Evolutionary conservation across 805 yeast genomes (phyloP), one percentile per base, ranked within the genome.

Genomic region (Sugiyamaella floridensis): DNA sequence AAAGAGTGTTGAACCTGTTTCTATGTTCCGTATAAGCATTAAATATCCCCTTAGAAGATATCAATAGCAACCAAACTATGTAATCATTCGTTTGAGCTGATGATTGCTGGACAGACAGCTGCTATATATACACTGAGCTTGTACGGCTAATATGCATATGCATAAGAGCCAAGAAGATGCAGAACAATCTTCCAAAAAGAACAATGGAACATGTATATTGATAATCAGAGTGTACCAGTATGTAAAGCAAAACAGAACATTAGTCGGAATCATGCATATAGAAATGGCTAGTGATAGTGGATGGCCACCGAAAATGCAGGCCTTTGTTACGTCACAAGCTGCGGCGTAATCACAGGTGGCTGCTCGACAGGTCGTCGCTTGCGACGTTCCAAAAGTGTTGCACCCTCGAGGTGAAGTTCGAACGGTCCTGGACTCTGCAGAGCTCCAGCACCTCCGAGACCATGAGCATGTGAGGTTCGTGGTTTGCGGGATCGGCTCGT

Each of bases 361-460:
- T 14, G n/a, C 4, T 11, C 37, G 37, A 8, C 34, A 29, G 37
- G 37, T 10, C 37, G 37, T 10, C 54, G 42, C 41, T 55, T 57
- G 37, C 89, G 71, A 51, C 89, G 71, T 45, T 81, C 77, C 40
- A 85, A 68, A 55, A 85, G 67, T 32, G 84, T 83, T 44, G 87
- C 81, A 18, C 83, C 84, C 52, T 80, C 81, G 61, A 85, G 66
- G 55, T 78, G 80, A 54, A 85, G 71, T 50, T 84, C 85, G 58
- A 84, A 80, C 48, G 63, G 56, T 11, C 56, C 58, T 5, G 60
- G 61, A 14, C 57, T 58, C 7, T 56, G 59, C 1, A 56, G 48
- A 18, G 54, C 46, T 2, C 51, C 51, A 9, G 61, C 9, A 14
- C 37, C 37, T 11, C 37, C 37, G 37, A 32, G 37, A 32, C 37